Evolutionary conservation across 148 eudicot genomes (phyloP), one percentile per base, ranked within the genome.

Genomic region (Fallopia convolvulus): DNA sequence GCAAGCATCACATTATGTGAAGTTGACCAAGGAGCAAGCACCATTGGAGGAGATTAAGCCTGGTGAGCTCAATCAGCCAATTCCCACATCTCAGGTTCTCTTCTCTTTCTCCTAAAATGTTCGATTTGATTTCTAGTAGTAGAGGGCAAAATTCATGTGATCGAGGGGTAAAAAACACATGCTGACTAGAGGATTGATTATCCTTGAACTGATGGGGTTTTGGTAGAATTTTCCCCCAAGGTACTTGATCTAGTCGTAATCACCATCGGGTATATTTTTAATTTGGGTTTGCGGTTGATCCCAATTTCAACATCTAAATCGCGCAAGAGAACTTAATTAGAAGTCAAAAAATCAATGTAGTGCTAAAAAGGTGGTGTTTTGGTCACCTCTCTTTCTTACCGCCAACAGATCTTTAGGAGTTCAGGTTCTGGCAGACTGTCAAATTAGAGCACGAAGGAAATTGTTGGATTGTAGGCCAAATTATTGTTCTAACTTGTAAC

Each of bases 41-140:
- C 81, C 89, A 15, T 78, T 81, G 72, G 83, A 92, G 70, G 86
- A 95, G 61, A 89, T 92, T 76, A 79, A 63, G 49, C 97, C 99
- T 23, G 97, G 97, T 33, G 99, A 95, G 84, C 99, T 95, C 41
- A 95, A 95, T 86, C 99, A 92, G 79, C 97, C 99, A 5, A 87
- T 95, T 75, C 92, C 93, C 83, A 86, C 88, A 77, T 88, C 93
- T 75, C 96, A 95, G 97, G 99, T 94, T 30, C 20, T 49, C 12
- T 12, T 48, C 17, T 52, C 56, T 79, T 52, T 84, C 78, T 79
- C 20, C 79, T 36, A 74, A 66, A 65, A 7, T 36, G 20, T 68
- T 39, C 72, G 72, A 68, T 68, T 68, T 33, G 66, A 58, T 8
- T 23, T 58, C 13, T 21, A 20, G 32, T 20, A 2, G 32, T 21